Conservation (phyloP, 2,329 filamentous ascomycete genomes). For the Capronia epimyces region DNA sequence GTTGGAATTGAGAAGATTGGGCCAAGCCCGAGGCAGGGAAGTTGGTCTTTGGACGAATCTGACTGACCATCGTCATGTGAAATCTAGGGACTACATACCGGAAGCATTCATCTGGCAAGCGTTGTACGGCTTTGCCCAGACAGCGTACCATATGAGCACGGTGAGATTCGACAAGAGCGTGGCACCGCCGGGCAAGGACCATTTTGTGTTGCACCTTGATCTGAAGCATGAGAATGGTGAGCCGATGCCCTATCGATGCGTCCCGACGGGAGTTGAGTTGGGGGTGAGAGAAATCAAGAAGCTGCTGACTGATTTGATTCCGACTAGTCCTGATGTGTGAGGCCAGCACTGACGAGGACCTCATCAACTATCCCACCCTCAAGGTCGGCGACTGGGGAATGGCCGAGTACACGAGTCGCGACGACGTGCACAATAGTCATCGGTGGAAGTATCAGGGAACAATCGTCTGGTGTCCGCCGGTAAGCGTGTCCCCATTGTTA, state of each 20-base stretch:
- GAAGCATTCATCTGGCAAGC: slow-evolving; percentile 24
- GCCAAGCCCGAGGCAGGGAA: no score
- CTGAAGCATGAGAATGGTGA: slow-evolving; percentile 22
- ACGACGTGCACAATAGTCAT: slow-evolving; percentile 13
- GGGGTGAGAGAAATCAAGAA: not conserved
- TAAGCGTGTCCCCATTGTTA: slow-evolving; percentile 4
- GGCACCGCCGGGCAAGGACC: slow-evolving; percentile 6
- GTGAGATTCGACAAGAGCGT: slow-evolving; percentile 5
- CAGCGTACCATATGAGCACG: slow-evolving; percentile 16
- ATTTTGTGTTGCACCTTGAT: slow-evolving; percentile 19
- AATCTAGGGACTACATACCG: slow-evolving; percentile 15
- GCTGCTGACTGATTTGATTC: no score
- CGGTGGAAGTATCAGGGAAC: slow-evolving; percentile 15
- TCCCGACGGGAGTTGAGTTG: not conserved
- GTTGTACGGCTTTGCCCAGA: slow-evolving; percentile 14
- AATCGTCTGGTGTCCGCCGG: slow-evolving; percentile 18
- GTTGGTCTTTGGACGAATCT: no score
- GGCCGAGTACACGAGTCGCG: slow-evolving; percentile 15
- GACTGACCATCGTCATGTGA: no score
- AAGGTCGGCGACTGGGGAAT: slow-evolving; percentile 20
- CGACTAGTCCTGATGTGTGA: slow-evolving; percentile 16
- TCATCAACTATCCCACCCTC: slow-evolving; percentile 16
- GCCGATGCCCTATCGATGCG: not conserved
- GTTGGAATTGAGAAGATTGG: no score
- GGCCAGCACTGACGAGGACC: slow-evolving; percentile 1